These are phyloP conservation scores for Ganoderma resinaceum DNA, from an alignment of 1,284 basidiomycete genomes.

Conservation along the genomic window DNA sequence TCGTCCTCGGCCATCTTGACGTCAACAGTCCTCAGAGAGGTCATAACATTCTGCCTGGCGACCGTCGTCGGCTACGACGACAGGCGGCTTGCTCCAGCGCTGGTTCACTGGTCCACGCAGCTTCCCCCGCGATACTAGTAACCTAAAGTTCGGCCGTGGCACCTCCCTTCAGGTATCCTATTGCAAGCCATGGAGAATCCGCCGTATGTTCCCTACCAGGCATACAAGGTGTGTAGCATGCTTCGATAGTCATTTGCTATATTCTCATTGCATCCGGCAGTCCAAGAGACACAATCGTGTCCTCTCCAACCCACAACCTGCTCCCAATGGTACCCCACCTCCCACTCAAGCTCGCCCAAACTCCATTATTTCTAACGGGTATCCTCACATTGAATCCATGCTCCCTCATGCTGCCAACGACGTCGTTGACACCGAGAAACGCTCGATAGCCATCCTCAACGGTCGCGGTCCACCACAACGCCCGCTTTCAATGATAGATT, in stretches of 20 bases:
- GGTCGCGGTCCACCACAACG: conserved; percentile 23
- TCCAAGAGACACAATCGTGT: conserved; percentile 74
- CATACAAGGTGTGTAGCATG: conserved; percentile 63
- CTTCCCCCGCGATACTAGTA: conserved; percentile 6
- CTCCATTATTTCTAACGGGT: conserved; percentile 29
- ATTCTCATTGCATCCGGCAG: conserved; percentile 44
- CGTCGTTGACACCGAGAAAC: conserved; percentile 28
- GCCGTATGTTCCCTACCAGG: conserved; percentile 69
- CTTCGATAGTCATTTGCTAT: conserved; percentile 2
- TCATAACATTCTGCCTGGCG: not conserved
- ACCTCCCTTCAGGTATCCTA: conserved; percentile 11
- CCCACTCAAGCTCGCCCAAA: conserved; percentile 30
- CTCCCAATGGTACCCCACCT: conserved; percentile 43
- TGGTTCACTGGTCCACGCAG: conserved; percentile 29
- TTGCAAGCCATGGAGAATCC: conserved; percentile 33
- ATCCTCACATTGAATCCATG: conserved; percentile 31
- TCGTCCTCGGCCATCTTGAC: not conserved
- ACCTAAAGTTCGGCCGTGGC: conserved; percentile 1
- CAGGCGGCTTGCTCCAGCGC: conserved; percentile 23
- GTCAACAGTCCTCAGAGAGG: not conserved
- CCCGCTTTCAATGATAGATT: conserved; percentile 33
- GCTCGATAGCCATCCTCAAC: conserved; percentile 22
- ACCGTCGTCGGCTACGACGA: conserved; percentile 16
- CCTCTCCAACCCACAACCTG: conserved; percentile 47
- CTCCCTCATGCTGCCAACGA: conserved; percentile 27